Percentiles rank a stretch among this genome's conserved stretches.
Evolutionary conservation across 2,329 filamentous ascomycete species (phyloP).

Genomic region (Pseudogymnoascus sp.): DNA sequence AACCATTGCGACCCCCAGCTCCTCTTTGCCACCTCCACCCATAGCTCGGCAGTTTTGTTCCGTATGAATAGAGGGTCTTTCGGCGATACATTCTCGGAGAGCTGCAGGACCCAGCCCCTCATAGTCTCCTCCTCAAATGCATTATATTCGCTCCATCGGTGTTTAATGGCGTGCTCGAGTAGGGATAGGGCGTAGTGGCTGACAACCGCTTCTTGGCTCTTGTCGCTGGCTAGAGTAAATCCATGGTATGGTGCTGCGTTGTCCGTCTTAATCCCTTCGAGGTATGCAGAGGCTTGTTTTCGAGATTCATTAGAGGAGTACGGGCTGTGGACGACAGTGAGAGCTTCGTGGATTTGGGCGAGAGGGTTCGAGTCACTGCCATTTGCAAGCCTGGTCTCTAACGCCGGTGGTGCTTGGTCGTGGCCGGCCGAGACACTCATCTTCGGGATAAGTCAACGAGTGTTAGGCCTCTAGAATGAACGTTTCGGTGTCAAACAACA

Average conservation of each 20-base stretch:
- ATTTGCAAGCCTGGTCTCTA: constrained; percentile 26
- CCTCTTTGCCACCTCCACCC: constrained; percentile 90
- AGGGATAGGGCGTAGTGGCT: constrained; percentile 91
- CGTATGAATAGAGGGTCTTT: constrained; percentile 75
- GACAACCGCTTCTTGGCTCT: constrained; percentile 67
- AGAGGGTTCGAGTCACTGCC: constrained; percentile 40
- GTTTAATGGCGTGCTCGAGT: constrained; percentile 80
- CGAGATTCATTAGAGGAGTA: constrained; percentile 73
- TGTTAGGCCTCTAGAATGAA: background rate
- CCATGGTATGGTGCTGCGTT: constrained; percentile 76
- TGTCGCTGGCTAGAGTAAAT: constrained; percentile 70
- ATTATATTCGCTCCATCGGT: constrained; percentile 70
- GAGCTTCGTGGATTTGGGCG: constrained; percentile 68
- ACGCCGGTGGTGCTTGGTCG: constrained; percentile 1
- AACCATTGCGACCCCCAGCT: constrained; percentile 90
- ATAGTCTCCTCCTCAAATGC: constrained; percentile 59
- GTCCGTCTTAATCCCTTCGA: constrained; percentile 76
- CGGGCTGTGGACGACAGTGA: constrained; percentile 79
- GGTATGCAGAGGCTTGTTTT: constrained; percentile 72
- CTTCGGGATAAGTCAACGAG: background rate
- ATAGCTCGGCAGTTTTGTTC: constrained; percentile 90
- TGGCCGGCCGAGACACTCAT: constrained; percentile 7
- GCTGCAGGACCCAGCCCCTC: constrained; percentile 67
- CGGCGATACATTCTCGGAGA: constrained; percentile 62
- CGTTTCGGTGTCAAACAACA: constrained; percentile 1